Percentiles rank a stretch among this genome's conserved stretches.
phyloP scores from a whole-genome alignment of 768 basidiomycete genomes.

The Hypsizygus marmoreus region DNA sequence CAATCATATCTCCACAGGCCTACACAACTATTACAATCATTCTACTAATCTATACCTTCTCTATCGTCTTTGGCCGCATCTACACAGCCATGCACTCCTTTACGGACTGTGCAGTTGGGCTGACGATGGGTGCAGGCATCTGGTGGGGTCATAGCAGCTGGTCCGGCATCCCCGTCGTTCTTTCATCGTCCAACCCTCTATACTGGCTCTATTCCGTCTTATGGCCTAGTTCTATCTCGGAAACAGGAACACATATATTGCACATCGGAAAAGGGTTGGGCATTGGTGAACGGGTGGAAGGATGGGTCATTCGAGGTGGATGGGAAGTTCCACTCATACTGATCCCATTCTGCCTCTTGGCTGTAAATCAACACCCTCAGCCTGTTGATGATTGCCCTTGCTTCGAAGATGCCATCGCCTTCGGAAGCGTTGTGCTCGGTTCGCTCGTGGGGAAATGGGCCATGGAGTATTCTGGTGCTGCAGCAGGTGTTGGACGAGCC shows the following conservation, averaged over 20 bases:
- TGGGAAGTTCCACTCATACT: constrained; percentile 63
- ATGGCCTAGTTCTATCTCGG: constrained; percentile 20
- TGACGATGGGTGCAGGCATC: constrained; percentile 62
- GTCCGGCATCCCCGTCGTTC: constrained; percentile 36
- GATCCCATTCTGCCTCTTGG: constrained; percentile 63
- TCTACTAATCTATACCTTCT: constrained; percentile 61
- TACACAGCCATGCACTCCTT: constrained; percentile 92
- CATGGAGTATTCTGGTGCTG: constrained; percentile 44
- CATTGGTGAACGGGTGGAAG: constrained; percentile 33
- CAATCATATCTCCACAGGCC: constrained; percentile 44
- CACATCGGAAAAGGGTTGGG: constrained; percentile 42
- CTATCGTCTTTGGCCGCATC: constrained; percentile 78
- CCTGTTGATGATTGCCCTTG: constrained; percentile 98
- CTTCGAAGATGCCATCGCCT: constrained; percentile 96
- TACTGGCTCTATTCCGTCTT: constrained; percentile 24
- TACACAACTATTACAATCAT: constrained; percentile 45
- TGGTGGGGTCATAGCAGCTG: constrained; percentile 63
- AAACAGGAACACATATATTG: constrained; percentile 24
- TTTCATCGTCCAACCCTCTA: constrained; percentile 32
- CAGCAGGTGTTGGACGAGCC: constrained; percentile 22
- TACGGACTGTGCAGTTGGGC: constrained; percentile 68
- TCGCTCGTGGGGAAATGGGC: constrained; percentile 69
- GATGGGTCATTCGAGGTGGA: constrained; percentile 37
- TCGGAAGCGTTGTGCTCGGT: constrained; percentile 85
- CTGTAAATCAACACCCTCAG: constrained; percentile 89